These are phyloP conservation scores for Rosa rugosa DNA, from an alignment of 306 rosid genomes.

Conservation along the genomic window DNA sequence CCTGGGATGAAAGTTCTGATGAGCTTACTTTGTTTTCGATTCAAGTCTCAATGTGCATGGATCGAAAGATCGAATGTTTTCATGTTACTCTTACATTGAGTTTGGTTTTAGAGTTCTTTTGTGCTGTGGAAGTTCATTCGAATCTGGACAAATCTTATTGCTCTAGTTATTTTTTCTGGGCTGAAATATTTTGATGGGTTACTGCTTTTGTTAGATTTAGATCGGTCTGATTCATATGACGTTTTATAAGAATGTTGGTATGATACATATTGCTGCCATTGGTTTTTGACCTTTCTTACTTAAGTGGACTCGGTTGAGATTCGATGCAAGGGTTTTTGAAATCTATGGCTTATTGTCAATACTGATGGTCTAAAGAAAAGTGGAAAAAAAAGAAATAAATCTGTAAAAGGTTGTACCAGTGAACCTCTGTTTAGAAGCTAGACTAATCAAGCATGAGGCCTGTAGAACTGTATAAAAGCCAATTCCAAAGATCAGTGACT, in stretches of 20 bases:
- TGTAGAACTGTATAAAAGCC: not conserved
- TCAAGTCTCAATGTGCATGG: not conserved
- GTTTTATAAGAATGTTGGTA: not conserved
- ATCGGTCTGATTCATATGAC: not conserved
- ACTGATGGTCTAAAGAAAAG: not conserved
- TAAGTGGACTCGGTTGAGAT: not conserved
- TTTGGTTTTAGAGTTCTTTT: not conserved
- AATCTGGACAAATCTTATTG: not conserved
- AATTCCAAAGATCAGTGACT: not conserved
- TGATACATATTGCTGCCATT: not conserved
- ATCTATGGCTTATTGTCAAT: not conserved
- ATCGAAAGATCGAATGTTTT: not conserved
- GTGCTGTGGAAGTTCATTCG: not conserved
- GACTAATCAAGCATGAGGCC: not conserved
- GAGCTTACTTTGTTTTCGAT: not conserved
- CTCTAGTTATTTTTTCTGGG: not conserved
- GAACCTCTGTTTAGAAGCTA: not conserved
- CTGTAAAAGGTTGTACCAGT: not conserved
- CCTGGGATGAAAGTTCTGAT: not conserved
- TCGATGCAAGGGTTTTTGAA: not conserved
- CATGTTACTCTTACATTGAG: not conserved
- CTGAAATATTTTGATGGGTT: not conserved
- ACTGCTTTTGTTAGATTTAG: not conserved
- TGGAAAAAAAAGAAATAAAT: too few relatives aligned
- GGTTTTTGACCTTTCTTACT: not conserved